Evolutionary conservation across 805 yeast genomes (phyloP).

Genomic region (Diddensiella caesifluorescens): DNA sequence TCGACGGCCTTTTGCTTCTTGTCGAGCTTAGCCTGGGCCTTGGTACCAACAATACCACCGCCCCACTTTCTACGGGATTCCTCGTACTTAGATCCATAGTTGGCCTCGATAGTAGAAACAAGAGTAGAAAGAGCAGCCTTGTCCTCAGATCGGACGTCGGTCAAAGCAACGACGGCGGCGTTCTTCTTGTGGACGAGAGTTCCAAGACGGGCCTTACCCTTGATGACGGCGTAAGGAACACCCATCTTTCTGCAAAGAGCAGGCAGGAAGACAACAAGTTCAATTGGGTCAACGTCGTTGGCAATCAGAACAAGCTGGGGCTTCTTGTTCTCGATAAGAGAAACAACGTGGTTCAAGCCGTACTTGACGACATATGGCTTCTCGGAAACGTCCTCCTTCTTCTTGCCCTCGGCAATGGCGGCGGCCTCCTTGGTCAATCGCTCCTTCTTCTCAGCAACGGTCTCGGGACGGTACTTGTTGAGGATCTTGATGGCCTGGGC

Average conservation of each 20-base stretch:
- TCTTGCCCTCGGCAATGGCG: conserved; percentile 96
- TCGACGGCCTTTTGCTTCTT: conserved; percentile 60
- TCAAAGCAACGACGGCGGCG: conserved; percentile 94
- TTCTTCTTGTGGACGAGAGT: conserved; percentile 97
- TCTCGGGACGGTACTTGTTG: conserved; percentile 99
- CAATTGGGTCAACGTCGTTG: conserved; percentile 98
- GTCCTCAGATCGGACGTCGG: conserved; percentile 92
- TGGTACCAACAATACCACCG: conserved; percentile 97
- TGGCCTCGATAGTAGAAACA: conserved; percentile 86
- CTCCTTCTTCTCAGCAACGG: conserved; percentile 96
- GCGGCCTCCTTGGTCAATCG: conserved; percentile 99
- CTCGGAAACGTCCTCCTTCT: conserved; percentile 92
- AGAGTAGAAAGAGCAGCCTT: conserved; percentile 91
- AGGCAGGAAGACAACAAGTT: conserved; percentile 94
- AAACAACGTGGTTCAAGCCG: conserved; percentile 99
- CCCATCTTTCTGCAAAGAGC: conserved; percentile 99
- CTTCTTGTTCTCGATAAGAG: conserved; percentile 96
- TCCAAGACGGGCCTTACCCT: conserved; percentile 98
- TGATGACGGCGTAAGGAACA: conserved; percentile 96
- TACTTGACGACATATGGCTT: conserved; percentile 96
- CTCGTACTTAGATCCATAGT: conserved; percentile 91
- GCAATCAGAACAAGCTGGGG: conserved; percentile 96
- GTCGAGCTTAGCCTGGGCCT: conserved; percentile 80
- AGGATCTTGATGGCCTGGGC: conserved; percentile 93
- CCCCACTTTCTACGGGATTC: conserved; percentile 99